Percentiles rank a stretch among this genome's conserved stretches.
Conservation (phyloP, 1,139 yeast species). For the Hyphopichia pseudoburtonii region DNA sequence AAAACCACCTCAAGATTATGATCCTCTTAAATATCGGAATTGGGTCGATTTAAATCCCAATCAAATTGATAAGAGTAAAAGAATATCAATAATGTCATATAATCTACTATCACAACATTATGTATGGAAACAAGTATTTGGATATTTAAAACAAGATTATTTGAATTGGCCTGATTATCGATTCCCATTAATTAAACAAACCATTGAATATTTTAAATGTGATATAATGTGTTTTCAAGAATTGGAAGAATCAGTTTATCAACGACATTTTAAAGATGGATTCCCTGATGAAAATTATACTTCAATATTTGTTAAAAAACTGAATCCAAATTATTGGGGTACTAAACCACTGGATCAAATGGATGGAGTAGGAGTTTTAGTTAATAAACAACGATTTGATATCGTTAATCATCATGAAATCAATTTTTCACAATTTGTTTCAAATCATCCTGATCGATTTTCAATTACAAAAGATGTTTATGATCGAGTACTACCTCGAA, state of each 20-base stretch:
- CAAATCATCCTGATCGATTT: conserved; percentile 24
- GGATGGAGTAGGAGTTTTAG: conserved; percentile 60
- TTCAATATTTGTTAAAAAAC: conserved; percentile 48
- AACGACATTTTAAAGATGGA: conserved; percentile 38
- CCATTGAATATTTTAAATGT: conserved; percentile 39
- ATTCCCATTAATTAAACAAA: conserved; percentile 41
- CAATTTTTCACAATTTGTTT: conserved; percentile 41
- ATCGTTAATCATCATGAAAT: conserved; percentile 40
- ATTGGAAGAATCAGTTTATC: conserved; percentile 50
- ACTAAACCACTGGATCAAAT: conserved; percentile 37
- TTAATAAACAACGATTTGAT: conserved; percentile 46
- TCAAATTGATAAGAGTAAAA: conserved; percentile 5
- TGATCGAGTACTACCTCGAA: conserved; percentile 43
- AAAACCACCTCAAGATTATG: conserved; percentile 12
- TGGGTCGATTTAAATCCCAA: conserved; percentile 17
- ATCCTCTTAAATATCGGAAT: conserved; percentile 22
- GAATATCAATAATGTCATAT: conserved; percentile 44
- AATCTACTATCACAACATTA: conserved; percentile 57
- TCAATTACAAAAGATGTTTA: conserved; percentile 36
- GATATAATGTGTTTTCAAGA: conserved; percentile 66
- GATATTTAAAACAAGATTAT: conserved; percentile 44
- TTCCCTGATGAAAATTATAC: conserved; percentile 35
- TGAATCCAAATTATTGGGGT: conserved; percentile 52
- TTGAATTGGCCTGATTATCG: conserved; percentile 48
- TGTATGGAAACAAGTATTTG: conserved; percentile 56